Conservation (phyloP, 139 green algal genomes). For the Ostreobium quekettii region DNA sequence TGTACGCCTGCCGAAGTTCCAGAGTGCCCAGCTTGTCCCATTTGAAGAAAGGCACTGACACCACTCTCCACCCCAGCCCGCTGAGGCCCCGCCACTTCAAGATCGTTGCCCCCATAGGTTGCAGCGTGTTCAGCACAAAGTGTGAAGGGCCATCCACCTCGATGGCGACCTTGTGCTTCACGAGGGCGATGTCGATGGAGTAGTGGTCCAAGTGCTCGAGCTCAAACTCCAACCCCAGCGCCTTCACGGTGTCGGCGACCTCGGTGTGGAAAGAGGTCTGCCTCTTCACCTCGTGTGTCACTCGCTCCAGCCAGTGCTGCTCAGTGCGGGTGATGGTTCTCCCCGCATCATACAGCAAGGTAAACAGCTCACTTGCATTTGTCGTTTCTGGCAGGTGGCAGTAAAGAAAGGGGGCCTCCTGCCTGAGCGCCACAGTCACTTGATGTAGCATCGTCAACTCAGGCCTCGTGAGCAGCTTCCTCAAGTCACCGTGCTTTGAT, state of each 20-base stretch:
- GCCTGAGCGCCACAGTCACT: neutral
- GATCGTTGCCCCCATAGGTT: neutral
- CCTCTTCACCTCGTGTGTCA: neutral
- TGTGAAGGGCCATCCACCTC: neutral
- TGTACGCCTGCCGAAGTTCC: neutral
- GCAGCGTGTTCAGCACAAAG: neutral
- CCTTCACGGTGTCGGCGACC: neutral
- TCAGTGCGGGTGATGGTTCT: neutral
- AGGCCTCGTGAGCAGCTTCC: neutral
- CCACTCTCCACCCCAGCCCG: neutral
- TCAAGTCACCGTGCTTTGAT: neutral
- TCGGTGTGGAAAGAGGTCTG: neutral
- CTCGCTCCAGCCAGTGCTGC: neutral
- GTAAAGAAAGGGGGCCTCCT: neutral
- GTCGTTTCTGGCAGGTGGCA: neutral
- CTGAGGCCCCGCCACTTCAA: neutral
- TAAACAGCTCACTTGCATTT: neutral
- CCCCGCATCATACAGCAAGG: neutral
- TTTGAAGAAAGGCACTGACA: neutral
- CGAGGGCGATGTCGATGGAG: neutral
- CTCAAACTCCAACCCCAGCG: neutral
- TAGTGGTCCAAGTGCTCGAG: neutral
- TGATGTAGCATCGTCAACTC: slow-evolving; percentile 1
- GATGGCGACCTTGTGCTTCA: neutral
- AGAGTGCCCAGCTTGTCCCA: neutral